Conservation (phyloP, 140 eudicot genomes). For the Flaveria floridana region DNA sequence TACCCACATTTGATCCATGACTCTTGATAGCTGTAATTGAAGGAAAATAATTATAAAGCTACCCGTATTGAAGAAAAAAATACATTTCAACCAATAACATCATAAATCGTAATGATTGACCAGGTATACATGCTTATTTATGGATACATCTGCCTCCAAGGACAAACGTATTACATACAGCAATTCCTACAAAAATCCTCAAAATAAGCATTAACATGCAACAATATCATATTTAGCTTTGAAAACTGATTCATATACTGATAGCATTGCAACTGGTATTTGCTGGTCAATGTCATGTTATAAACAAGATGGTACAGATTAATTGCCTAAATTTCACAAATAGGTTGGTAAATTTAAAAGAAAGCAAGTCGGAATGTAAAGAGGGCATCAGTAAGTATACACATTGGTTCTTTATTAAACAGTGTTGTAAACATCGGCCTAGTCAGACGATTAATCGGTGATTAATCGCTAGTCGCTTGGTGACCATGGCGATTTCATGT, state of each 20-base stretch:
- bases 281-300: not conserved
- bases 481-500: no score
- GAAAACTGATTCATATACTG: not conserved
- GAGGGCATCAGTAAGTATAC: not conserved
- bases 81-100: constrained; percentile 10
- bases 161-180: not conserved
- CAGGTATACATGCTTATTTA: not conserved
- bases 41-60: constrained; percentile 3
- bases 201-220: not conserved
- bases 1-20: constrained; percentile 47
- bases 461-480: no score
- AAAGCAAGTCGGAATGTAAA: not conserved
- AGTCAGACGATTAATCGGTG: no score
- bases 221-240: not conserved
- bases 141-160: not conserved
- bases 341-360: not conserved
- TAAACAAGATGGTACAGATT: not conserved
- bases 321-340: not conserved
- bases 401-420: not conserved
- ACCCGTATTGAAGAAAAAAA: constrained; percentile 22
- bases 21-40: constrained; percentile 43
- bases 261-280: not conserved
- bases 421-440: no score
- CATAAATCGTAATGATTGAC: constrained; percentile 14
- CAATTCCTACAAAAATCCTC: not conserved